A percentile compares a stretch with the other conserved stretches of the same genome.
phyloP scores from a whole-genome alignment of 495 filamentous ascomycete species.

The Endocarpon pusillum region DNA sequence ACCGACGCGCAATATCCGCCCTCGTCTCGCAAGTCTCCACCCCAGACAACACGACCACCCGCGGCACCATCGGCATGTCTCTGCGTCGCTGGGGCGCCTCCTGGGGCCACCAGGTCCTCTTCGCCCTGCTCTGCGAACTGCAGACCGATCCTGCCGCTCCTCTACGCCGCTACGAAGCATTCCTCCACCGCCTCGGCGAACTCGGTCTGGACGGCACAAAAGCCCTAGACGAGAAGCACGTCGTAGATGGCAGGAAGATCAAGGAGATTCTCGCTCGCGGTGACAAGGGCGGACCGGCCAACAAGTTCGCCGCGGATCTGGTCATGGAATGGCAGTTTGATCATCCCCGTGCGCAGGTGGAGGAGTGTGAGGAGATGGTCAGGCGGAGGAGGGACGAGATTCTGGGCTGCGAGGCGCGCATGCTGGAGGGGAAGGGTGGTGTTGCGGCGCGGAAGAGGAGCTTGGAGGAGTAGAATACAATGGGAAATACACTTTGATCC shows the following conservation, averaged over 20 bases:
- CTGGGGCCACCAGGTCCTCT: conserved; percentile 62
- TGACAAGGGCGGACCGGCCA: conserved; percentile 61
- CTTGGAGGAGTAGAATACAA: no score
- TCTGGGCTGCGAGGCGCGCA: no score
- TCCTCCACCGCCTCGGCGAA: conserved; percentile 27
- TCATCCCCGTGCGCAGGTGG: conserved; percentile 31
- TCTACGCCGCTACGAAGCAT: conserved; percentile 24
- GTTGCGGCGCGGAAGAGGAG: no score
- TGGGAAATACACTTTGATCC: no score
- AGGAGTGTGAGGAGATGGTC: background rate
- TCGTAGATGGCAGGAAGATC: conserved; percentile 51
- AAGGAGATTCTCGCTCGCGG: conserved; percentile 37
- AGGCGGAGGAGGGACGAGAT: background rate
- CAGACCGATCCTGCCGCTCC: conserved; percentile 4
- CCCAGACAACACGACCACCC: conserved; percentile 28
- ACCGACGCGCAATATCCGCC: conserved; percentile 30
- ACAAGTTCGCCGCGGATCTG: conserved; percentile 50
- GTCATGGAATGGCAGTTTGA: conserved; percentile 74
- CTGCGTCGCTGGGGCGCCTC: conserved; percentile 61
- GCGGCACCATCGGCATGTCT: conserved; percentile 49
- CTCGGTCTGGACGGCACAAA: conserved; percentile 23
- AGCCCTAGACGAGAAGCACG: conserved; percentile 34
- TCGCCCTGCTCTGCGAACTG: conserved; percentile 52
- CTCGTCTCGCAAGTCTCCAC: conserved; percentile 25
- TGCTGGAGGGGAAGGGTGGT: no score